Conservation (phyloP, 768 basidiomycete genomes). For the Hygrophorus russula region DNA sequence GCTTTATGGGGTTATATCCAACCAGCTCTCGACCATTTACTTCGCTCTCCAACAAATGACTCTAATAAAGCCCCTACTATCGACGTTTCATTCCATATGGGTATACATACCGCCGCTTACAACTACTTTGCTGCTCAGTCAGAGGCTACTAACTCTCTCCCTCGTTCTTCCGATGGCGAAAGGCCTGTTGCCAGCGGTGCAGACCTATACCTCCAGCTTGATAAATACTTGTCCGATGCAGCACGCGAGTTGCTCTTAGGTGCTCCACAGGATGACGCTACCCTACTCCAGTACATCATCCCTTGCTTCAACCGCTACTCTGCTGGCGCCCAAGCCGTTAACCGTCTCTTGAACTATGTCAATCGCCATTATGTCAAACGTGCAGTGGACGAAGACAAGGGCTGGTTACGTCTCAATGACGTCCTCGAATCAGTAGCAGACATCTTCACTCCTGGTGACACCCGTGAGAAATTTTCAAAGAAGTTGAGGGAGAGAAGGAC, state of each 20-base stretch:
- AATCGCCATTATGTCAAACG: slow-evolving; percentile 71
- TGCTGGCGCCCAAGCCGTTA: slow-evolving; percentile 53
- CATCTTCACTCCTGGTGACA: slow-evolving; percentile 35
- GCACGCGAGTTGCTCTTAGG: slow-evolving; percentile 52
- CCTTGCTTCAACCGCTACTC: slow-evolving; percentile 63
- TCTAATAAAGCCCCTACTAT: slow-evolving; percentile 55
- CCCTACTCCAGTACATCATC: slow-evolving; percentile 59
- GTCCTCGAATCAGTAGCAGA: slow-evolving; percentile 50
- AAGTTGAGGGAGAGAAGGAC: slow-evolving; percentile 46
- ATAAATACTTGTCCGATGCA: slow-evolving; percentile 55
- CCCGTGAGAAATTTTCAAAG: slow-evolving; percentile 49
- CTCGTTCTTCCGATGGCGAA: slow-evolving; percentile 17
- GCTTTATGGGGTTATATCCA: slow-evolving; percentile 67
- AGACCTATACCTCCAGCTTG: slow-evolving; percentile 65
- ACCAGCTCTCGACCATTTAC: slow-evolving; percentile 68
- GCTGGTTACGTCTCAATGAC: slow-evolving; percentile 63
- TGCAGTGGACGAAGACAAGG: slow-evolving; percentile 66
- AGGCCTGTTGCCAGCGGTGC: slow-evolving; percentile 36
- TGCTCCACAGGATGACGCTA: slow-evolving; percentile 53
- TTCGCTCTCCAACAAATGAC: slow-evolving; percentile 55
- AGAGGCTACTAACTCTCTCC: slow-evolving; percentile 27
- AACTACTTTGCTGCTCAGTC: slow-evolving; percentile 44
- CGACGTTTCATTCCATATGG: slow-evolving; percentile 62
- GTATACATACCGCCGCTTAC: slow-evolving; percentile 74
- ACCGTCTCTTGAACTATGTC: slow-evolving; percentile 70